A percentile compares a stretch with the other conserved stretches of the same genome.
Evolutionary conservation across 1,139 yeast species (phyloP).

Genomic region (Sugiyamaella xylanicola): DNA sequence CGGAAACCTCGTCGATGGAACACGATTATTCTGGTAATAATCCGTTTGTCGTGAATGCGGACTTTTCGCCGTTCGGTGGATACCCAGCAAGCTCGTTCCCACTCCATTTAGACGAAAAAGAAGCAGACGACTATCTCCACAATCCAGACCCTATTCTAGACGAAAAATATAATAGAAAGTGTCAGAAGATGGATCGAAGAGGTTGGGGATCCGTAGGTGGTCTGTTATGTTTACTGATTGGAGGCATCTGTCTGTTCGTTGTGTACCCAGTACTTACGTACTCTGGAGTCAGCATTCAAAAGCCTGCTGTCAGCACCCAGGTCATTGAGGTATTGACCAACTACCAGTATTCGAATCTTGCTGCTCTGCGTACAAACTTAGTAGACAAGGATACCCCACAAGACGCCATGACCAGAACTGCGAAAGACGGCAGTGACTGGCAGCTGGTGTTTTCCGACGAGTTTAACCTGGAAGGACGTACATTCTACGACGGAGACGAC

Average conservation of each 20-base stretch:
- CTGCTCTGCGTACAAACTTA: conserved; percentile 62
- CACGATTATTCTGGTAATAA: conserved; percentile 29
- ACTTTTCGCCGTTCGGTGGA: conserved; percentile 85
- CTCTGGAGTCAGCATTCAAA: conserved; percentile 56
- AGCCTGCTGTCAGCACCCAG: conserved; percentile 21
- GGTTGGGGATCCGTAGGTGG: conserved; percentile 51
- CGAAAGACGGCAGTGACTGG: conserved; percentile 65
- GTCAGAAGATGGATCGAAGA: conserved; percentile 53
- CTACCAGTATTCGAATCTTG: conserved; percentile 60
- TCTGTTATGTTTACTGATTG: conserved; percentile 56
- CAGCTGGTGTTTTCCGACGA: conserved; percentile 77
- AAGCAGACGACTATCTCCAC: conserved; percentile 87
- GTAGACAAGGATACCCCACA: conserved; percentile 82
- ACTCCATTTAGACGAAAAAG: conserved; percentile 81
- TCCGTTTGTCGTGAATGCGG: conserved; percentile 44
- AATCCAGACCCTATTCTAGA: conserved; percentile 92
- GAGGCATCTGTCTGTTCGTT: conserved; percentile 65
- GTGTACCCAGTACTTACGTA: conserved; percentile 74
- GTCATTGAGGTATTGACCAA: conserved; percentile 51
- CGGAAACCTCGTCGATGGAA: conserved; percentile 32
- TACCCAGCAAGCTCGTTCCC: conserved; percentile 91
- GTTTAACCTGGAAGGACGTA: conserved; percentile 78
- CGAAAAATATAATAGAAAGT: conserved; percentile 68
- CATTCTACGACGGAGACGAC: conserved; percentile 81
- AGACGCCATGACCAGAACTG: conserved; percentile 50